Percentiles rank a stretch among this genome's conserved stretches.
Evolutionary conservation across 2,329 filamentous ascomycete genomes (phyloP).

Genomic region (Colletotrichum lupini): DNA sequence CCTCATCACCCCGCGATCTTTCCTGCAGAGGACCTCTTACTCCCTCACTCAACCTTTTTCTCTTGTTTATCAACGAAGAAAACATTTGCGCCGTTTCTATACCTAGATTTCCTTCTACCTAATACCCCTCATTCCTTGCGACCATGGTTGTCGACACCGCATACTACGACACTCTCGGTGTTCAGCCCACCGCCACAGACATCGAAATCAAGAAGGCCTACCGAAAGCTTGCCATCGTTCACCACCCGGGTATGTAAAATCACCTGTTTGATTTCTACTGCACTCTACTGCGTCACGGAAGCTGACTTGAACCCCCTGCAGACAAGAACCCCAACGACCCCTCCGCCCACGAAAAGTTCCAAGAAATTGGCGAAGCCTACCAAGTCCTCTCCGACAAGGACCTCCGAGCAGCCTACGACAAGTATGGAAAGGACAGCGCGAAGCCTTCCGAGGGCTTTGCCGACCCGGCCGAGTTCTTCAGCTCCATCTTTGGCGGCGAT

Average conservation of each 20-base stretch:
- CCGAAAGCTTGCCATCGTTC: constrained; percentile 91
- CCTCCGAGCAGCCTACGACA: constrained; percentile 92
- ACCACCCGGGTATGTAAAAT: constrained; percentile 78
- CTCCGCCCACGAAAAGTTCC: constrained; percentile 92
- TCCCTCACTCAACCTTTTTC: background rate
- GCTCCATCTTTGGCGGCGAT: constrained; percentile 97
- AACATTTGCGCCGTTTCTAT: background rate
- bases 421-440: constrained; percentile 94
- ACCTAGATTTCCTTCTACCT: background rate
- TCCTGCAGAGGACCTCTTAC: background rate
- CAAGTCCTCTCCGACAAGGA: constrained; percentile 89
- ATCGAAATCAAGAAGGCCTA: constrained; percentile 98
- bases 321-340: constrained; percentile 99
- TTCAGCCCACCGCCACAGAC: constrained; percentile 85
- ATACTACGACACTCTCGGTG: constrained; percentile 89
- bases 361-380: constrained; percentile 81
- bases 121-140: constrained; percentile 32
- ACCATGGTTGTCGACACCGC: constrained; percentile 88
- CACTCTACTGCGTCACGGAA: constrained; percentile 13
- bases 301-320: constrained; percentile 45
- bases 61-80: background rate
- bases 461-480: constrained; percentile 97
- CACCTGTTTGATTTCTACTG: background rate
- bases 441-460: constrained; percentile 92
- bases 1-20: constrained; percentile 1